Conservation (phyloP, 345 rosid species). For the Gynandropsis gynandra region DNA sequence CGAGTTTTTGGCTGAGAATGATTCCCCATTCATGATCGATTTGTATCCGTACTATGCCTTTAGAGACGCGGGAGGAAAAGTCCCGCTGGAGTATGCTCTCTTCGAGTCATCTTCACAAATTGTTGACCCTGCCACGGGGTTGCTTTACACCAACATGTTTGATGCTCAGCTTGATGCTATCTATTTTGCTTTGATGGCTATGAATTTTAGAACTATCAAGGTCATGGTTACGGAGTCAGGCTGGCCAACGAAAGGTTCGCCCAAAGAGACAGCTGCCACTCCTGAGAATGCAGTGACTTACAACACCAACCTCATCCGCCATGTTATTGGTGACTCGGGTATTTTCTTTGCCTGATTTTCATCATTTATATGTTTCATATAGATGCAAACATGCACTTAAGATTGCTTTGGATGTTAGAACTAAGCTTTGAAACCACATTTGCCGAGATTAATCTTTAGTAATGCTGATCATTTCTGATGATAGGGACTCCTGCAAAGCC, state of each 20-base stretch:
- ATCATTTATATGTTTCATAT: too few relatives aligned
- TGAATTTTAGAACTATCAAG: constrained; percentile 66
- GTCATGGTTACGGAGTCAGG: constrained; percentile 91
- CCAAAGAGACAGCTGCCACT: constrained; percentile 81
- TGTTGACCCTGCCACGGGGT: constrained; percentile 73
- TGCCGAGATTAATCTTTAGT: too few relatives aligned
- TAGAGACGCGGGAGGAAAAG: constrained; percentile 59
- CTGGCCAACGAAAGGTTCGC: constrained; percentile 84
- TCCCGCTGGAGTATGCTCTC: constrained; percentile 71
- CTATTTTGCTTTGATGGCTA: constrained; percentile 58
- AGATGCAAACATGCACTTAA: too few relatives aligned
- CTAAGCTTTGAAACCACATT: too few relatives aligned
- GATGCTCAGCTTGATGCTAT: constrained; percentile 96
- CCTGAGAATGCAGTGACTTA: constrained; percentile 81
- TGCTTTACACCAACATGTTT: constrained; percentile 91
- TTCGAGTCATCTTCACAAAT: constrained; percentile 72
- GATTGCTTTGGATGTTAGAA: too few relatives aligned
- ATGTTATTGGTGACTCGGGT: constrained; percentile 66
- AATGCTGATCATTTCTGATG: not conserved
- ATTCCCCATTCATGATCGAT: constrained; percentile 86
- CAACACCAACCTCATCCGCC: constrained; percentile 69
- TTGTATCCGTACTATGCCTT: constrained; percentile 85
- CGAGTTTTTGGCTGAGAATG: constrained; percentile 85
- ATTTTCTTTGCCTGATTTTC: not conserved
- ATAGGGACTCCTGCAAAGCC: constrained; percentile 75